A percentile compares a stretch with the other conserved stretches of the same genome.
Evolutionary conservation across 176 grass and related monocot genomes (phyloP).

Genomic region (Poa annua): DNA sequence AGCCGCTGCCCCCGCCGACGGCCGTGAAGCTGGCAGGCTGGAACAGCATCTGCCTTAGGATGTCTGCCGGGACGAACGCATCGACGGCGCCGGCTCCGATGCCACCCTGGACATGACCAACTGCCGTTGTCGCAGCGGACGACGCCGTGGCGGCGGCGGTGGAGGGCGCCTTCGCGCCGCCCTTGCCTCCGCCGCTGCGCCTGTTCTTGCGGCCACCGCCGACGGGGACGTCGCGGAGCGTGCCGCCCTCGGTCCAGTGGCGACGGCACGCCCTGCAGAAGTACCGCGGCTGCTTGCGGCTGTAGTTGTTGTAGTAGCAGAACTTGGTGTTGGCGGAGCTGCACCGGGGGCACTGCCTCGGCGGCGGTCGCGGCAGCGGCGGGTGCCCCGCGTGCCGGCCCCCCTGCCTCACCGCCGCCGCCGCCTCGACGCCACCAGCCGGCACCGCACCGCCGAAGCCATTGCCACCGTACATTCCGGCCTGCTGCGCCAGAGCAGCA

Average conservation of each 20-base stretch:
- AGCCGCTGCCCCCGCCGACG: constrained; percentile 27
- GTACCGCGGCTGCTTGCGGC: constrained; percentile 79
- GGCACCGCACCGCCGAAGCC: not conserved
- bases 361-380: constrained; percentile 60
- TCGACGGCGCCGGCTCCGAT: not conserved
- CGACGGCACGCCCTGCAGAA: constrained; percentile 78
- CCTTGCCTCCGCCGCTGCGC: constrained; percentile 43
- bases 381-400: constrained; percentile 49
- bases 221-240: constrained; percentile 89
- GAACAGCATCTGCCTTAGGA: constrained; percentile 61
- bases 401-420: constrained; percentile 23
- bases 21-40: constrained; percentile 17
- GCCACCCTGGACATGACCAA: not conserved
- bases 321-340: constrained; percentile 88
- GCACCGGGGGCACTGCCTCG: constrained; percentile 80
- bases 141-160: not conserved
- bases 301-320: constrained; percentile 99
- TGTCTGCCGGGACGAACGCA: constrained; percentile 58
- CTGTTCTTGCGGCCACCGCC: constrained; percentile 90
- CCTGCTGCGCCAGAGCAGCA: constrained; percentile 19
- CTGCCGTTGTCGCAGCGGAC: not conserved
- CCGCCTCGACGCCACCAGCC: not conserved
- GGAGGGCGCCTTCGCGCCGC: constrained; percentile 2
- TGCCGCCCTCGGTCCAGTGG: constrained; percentile 94
- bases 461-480: constrained; percentile 1